A percentile compares a stretch with the other conserved stretches of the same genome.
These are phyloP conservation scores for Cryptosporidium canis DNA, from an alignment of 169 alveolate species.

Conservation along the genomic window DNA sequence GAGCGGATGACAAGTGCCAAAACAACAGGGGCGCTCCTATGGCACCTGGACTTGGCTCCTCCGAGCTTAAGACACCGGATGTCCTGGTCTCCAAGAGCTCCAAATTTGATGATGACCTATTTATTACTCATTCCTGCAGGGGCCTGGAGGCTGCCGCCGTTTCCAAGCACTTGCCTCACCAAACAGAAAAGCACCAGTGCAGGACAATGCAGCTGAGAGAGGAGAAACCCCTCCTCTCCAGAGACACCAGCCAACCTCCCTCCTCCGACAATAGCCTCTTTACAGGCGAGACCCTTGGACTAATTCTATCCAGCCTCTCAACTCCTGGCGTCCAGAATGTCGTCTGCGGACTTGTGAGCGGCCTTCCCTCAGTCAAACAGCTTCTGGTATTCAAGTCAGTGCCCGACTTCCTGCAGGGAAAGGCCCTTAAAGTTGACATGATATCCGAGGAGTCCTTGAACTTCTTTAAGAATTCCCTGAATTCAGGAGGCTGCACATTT, in stretches of 20 bases:
- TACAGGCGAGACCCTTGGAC: conserved; percentile 27
- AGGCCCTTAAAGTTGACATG: conserved; percentile 4
- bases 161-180: conserved; percentile 1
- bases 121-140: background rate
- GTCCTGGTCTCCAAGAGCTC: conserved; percentile 3
- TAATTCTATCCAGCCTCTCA: conserved; percentile 7
- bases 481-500: conserved; percentile 31
- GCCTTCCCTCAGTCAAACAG: background rate
- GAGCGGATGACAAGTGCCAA: background rate
- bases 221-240: background rate
- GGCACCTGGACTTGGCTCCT: too few species aligned
- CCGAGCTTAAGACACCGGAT: background rate
- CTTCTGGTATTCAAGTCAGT: conserved; percentile 14
- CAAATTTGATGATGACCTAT: conserved; percentile 16
- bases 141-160: background rate
- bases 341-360: conserved; percentile 9
- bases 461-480: conserved; percentile 1
- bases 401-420: conserved; percentile 9
- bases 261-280: background rate
- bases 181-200: conserved; percentile 3
- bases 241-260: background rate
- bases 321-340: conserved; percentile 65
- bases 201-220: conserved; percentile 2
- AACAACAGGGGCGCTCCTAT: background rate
- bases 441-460: background rate